Conservation (phyloP, 805 yeast genomes). For the Pichia manshurica region DNA sequence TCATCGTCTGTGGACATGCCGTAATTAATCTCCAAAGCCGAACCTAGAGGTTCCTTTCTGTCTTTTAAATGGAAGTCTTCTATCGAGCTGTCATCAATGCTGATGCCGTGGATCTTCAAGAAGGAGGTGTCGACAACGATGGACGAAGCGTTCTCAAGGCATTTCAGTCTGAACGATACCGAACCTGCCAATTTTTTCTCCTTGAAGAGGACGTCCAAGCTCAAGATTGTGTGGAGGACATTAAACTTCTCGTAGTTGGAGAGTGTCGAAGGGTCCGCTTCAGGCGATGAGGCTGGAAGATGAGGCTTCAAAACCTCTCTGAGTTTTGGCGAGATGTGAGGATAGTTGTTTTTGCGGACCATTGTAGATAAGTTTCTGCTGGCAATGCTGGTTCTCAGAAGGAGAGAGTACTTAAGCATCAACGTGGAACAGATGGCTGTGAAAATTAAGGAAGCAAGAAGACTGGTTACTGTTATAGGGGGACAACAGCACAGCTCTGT, state of each 20-base stretch:
- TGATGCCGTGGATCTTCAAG: slow-evolving; percentile 41
- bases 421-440: too few species aligned
- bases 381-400: too few species aligned
- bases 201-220: slow-evolving; percentile 52
- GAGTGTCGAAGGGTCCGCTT: slow-evolving; percentile 68
- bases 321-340: slow-evolving; percentile 24
- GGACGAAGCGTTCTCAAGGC: slow-evolving; percentile 26
- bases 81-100: slow-evolving; percentile 36
- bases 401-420: too few species aligned
- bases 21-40: slow-evolving; percentile 40
- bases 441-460: too few species aligned
- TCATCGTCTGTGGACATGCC: slow-evolving; percentile 11
- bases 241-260: slow-evolving; percentile 60
- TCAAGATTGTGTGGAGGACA: slow-evolving; percentile 47
- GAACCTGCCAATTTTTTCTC: slow-evolving; percentile 47
- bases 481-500: too few species aligned
- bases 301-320: slow-evolving; percentile 25
- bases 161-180: slow-evolving; percentile 42
- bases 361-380: neutral
- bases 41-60: slow-evolving; percentile 53
- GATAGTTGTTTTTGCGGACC: slow-evolving; percentile 15
- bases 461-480: too few species aligned
- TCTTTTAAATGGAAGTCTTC: slow-evolving; percentile 32
- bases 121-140: slow-evolving; percentile 68
- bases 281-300: slow-evolving; percentile 42